phyloP scores from a whole-genome alignment of 257 asterid species.

The Plantago elongata region DNA sequence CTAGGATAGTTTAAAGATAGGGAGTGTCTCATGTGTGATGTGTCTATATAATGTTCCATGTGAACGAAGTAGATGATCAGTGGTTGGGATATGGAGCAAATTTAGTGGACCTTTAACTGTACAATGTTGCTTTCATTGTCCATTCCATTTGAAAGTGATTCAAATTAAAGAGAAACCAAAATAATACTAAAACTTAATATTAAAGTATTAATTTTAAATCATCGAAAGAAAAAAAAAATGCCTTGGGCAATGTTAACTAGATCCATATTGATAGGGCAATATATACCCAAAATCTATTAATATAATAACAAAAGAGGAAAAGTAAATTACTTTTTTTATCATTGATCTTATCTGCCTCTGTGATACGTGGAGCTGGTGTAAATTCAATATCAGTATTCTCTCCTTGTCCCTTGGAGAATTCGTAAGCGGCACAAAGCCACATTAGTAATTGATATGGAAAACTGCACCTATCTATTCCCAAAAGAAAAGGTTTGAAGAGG shows the following conservation, averaged over 20 bases:
- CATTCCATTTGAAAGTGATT: not conserved
- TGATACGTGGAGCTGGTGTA: conserved; percentile 72
- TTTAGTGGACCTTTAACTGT: not conserved
- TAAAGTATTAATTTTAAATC: not conserved
- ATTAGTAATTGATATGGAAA: not conserved
- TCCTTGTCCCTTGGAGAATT: conserved; percentile 66
- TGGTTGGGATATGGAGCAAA: not conserved
- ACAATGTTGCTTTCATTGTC: not conserved
- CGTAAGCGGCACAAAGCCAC: not conserved
- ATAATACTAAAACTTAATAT: too few species aligned
- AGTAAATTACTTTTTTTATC: conserved; percentile 52
- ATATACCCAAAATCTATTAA: not conserved
- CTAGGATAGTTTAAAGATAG: not conserved
- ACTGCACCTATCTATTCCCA: not conserved
- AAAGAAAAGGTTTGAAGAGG: not conserved
- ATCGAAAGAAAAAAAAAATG: not conserved
- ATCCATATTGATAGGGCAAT: not conserved
- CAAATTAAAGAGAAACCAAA: not conserved
- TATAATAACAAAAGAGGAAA: not conserved
- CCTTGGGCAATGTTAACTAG: too few species aligned
- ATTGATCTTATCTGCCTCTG: conserved; percentile 70
- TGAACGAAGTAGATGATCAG: not conserved
- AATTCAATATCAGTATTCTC: conserved; percentile 66
- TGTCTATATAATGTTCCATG: too few species aligned
- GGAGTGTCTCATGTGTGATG: too few species aligned